Evolutionary conservation across 1,284 basidiomycete genomes (phyloP), one percentile per base, ranked within the genome.

Genomic region (Somion occarium): DNA sequence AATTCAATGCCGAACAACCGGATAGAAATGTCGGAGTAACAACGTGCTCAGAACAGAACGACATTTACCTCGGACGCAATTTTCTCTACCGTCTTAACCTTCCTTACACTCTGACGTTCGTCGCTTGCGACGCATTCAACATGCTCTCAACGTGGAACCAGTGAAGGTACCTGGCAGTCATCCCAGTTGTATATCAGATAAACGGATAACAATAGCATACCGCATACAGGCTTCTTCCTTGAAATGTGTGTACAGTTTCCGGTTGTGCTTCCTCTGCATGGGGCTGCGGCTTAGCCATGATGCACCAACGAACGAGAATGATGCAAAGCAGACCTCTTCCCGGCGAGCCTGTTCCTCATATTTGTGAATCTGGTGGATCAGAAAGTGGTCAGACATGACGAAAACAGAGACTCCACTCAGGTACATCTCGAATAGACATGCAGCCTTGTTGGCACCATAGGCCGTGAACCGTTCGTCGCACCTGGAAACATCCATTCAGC

Each of bases 391-490:
- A 3, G 85, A 73, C 18, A 93, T 76, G 30, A 93, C 88, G 63
- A 85, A 89, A 66, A 83, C 91, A 9, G 83, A 82, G 41, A 91
- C 78, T 2, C 83, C 83, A 18, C 79, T 77, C 26, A 85, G 65
- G 63, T 82, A 82, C 67, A 85, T 76, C 60, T 82, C 82, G 61
- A 79, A 85, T 20, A 85, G 64, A 59, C 83, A 85, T 5, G 80
- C 81, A 1, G 82, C 83, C 61, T 83, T 85, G 68, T 85, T 85
- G 25, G 74, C 81, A 15, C 91, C 91, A 64, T 93, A 93, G 1
- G 91, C 91, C 44, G 91, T 78, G 61, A 93, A 93, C n/a, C 90
- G 79, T 62, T 92, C 91, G 61, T 93, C 90, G 61, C 90, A 93
- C 88, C 80, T 82, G 50, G 12, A n/a, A 12, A 22, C 38, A 27